Conservation (phyloP, 2,329 filamentous ascomycete genomes). For the Lecanosticta acicola region DNA sequence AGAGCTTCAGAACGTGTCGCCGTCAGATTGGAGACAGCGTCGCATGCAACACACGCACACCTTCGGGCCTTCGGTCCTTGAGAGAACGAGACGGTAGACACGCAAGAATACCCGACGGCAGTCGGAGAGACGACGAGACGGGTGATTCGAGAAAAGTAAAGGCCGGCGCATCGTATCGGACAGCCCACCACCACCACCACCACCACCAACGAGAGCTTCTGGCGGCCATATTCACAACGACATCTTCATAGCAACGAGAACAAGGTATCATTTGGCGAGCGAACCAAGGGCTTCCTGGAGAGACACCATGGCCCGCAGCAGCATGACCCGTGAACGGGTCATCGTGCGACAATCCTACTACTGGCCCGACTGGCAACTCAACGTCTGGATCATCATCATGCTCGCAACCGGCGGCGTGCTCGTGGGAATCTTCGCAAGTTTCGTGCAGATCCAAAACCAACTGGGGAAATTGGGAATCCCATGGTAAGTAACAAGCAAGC, state of each 20-base stretch:
- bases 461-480: slow-evolving; percentile 51
- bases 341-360: slow-evolving; percentile 51
- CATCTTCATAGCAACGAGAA: too few species aligned
- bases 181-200: too few species aligned
- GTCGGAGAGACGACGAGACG: not conserved
- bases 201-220: too few species aligned
- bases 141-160: too few species aligned
- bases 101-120: not conserved
- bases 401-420: slow-evolving; percentile 53
- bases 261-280: too few species aligned
- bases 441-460: slow-evolving; percentile 53
- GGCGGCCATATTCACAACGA: too few species aligned
- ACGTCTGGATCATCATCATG: slow-evolving; percentile 60
- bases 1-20: not conserved
- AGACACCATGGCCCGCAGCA: slow-evolving; percentile 30
- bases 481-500: slow-evolving; percentile 56
- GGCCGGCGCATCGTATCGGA: too few species aligned
- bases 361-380: slow-evolving; percentile 61
- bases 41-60: not conserved
- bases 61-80: not conserved
- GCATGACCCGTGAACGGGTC: slow-evolving; percentile 30
- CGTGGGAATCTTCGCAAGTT: slow-evolving; percentile 56
- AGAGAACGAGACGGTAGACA: not conserved
- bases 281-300: too few species aligned
- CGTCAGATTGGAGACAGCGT: not conserved